Percentiles rank a stretch among this genome's conserved stretches.
Conservation (phyloP, 371 early-diverging fungal species). For the Rhizomucor miehei region DNA sequence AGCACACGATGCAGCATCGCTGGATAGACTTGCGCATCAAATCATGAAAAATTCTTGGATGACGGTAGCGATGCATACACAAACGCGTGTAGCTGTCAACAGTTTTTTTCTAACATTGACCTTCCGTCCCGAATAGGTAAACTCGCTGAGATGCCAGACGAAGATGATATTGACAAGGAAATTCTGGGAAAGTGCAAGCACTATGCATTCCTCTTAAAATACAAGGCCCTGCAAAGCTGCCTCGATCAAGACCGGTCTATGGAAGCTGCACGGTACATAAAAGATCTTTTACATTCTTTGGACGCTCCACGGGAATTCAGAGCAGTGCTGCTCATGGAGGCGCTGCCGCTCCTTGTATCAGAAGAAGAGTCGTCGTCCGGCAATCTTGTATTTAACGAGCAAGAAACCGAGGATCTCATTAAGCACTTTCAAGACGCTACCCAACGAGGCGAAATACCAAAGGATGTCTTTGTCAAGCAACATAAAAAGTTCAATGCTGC, state of each 20-base stretch:
- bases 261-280: constrained; percentile 5
- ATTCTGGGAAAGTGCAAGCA: constrained; percentile 13
- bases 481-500: too few relatives aligned
- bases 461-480: too few relatives aligned
- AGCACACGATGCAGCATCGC: constrained; percentile 16
- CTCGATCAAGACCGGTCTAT: constrained; percentile 1
- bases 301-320: constrained; percentile 16
- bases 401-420: constrained; percentile 14
- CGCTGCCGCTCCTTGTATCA: constrained; percentile 11
- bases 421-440: constrained; percentile 8
- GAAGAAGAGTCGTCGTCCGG: background rate
- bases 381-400: constrained; percentile 7
- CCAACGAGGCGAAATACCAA: too few relatives aligned
- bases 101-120: too few relatives aligned
- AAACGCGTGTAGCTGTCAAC: too few relatives aligned
- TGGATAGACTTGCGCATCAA: constrained; percentile 21
- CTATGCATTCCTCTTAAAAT: constrained; percentile 19
- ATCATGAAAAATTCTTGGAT: constrained; percentile 17
- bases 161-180: constrained; percentile 7
- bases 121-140: too few relatives aligned
- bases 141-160: constrained; percentile 12
- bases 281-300: constrained; percentile 5
- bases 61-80: constrained; percentile 6
- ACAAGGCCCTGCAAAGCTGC: constrained; percentile 11
- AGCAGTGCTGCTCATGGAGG: constrained; percentile 12